Evolutionary conservation across 305 asterid species (phyloP), one percentile per base, ranked within the genome.

Genomic region (Fraxinus sp.): DNA sequence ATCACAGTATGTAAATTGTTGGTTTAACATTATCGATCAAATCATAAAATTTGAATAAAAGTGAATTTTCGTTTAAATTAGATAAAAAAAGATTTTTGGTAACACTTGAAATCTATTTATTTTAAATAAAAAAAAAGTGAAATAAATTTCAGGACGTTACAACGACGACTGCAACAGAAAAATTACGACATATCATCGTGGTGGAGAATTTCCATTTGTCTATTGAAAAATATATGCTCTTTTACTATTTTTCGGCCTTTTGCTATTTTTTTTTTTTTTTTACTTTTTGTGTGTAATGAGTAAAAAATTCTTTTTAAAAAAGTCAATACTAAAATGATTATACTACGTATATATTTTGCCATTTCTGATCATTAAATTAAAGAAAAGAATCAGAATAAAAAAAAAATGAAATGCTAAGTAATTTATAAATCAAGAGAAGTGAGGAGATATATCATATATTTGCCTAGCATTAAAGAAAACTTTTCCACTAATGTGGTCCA

Each of bases 141-240:
- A 30, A 30, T 30, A 30, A 2, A 30, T 30, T 30, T 30, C 3
- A 0, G 32, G 32, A 3, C 32, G 32, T 30, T 30, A 30, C 32
- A 30, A 30, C 32, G 3, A 80, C 49, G 88, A 87, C 77, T 33
- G 82, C 84, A 80, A 80, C 68, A 57, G n/a, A 77, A 35, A 4
- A 76, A 80, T 81, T 70, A 77, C 76, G 39, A 64, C 79, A 32
- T 71, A 62, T 85, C 80, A 79, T 85, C 18, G 39, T 75, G 86
- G 79, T 88, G 86, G 91, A 83, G 87, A 87, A 77, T 83, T 85
- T 86, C 7, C 83, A 55, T 80, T 87, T 85, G 88, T 82, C 85
- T 77, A 20, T 71, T 37, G 59, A 80, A 18, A 46, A 68, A 70
- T 72, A 16, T 18, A 28, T 72, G 76, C 30, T 79, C 22, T 77